Conservation (phyloP, 2,329 filamentous ascomycete genomes). For the Neonectria neomacrospora region DNA sequence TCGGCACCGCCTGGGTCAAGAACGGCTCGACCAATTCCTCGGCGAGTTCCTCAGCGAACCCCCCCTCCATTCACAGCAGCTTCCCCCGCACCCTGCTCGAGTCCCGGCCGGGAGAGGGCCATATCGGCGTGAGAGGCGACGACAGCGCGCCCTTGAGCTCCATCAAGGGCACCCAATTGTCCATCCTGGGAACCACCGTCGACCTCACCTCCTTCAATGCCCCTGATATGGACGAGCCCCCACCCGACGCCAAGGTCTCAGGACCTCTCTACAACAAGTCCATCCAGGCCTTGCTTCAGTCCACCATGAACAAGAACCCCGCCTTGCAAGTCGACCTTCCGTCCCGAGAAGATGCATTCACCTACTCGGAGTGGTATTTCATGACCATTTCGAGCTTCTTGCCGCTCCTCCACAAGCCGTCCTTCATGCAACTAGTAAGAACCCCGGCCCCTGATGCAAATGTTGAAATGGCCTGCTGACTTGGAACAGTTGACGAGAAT, state of each 20-base stretch:
- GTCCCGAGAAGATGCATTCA: slow-evolving; percentile 70
- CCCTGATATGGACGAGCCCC: slow-evolving; percentile 70
- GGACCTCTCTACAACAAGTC: slow-evolving; percentile 75
- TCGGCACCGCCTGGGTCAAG: slow-evolving; percentile 51
- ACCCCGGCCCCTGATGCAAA: not conserved
- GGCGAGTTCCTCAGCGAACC: slow-evolving; percentile 30
- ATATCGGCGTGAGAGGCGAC: slow-evolving; percentile 72
- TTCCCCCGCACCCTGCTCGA: slow-evolving; percentile 51
- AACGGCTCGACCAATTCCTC: slow-evolving; percentile 39
- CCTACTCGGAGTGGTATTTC: slow-evolving; percentile 81
- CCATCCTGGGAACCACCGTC: slow-evolving; percentile 82
- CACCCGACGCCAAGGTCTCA: slow-evolving; percentile 50
- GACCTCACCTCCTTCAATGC: slow-evolving; percentile 79
- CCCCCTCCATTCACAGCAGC: slow-evolving; percentile 33
- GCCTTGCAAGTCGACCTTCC: slow-evolving; percentile 70
- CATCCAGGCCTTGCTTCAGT: slow-evolving; percentile 74
- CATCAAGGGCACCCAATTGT: slow-evolving; percentile 80
- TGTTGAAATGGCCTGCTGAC: not conserved
- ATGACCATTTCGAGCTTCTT: slow-evolving; percentile 76
- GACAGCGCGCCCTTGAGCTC: slow-evolving; percentile 75
- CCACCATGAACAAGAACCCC: slow-evolving; percentile 70
- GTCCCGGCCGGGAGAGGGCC: slow-evolving; percentile 67
- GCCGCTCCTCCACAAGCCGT: slow-evolving; percentile 81
- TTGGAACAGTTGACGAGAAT: slow-evolving; percentile 66
- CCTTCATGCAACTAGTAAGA: slow-evolving; percentile 74